A percentile compares a stretch with the other conserved stretches of the same genome.
Conservation (phyloP, 2,329 filamentous ascomycete species). For the Fusarium fracticaudum region DNA sequence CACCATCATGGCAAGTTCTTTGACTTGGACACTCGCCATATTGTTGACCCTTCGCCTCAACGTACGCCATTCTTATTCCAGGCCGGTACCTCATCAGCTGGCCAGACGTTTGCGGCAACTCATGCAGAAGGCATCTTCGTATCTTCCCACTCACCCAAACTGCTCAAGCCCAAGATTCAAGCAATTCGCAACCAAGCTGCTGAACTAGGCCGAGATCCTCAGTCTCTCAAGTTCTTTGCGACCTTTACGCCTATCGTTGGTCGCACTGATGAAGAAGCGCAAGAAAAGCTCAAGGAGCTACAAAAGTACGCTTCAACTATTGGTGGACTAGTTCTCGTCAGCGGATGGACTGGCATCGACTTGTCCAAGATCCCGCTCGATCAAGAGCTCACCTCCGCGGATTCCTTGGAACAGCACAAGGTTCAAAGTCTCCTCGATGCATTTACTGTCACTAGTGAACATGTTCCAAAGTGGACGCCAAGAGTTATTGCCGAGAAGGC, state of each 20-base stretch:
- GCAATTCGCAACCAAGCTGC: slow-evolving; percentile 62
- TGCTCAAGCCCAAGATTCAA: slow-evolving; percentile 60
- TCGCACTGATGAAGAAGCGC: slow-evolving; percentile 62
- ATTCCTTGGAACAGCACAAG: slow-evolving; percentile 63
- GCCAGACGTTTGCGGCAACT: slow-evolving; percentile 63
- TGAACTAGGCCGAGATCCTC: slow-evolving; percentile 63
- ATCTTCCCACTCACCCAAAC: slow-evolving; percentile 59
- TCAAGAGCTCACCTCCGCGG: slow-evolving; percentile 63
- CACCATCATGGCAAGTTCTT: slow-evolving; percentile 69
- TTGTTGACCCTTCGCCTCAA: slow-evolving; percentile 65
- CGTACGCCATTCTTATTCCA: slow-evolving; percentile 67
- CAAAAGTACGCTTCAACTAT: slow-evolving; percentile 63
- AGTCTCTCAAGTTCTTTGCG: slow-evolving; percentile 65
- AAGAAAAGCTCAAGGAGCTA: slow-evolving; percentile 60
- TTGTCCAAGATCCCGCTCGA: slow-evolving; percentile 66
- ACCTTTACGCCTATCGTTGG: slow-evolving; percentile 61
- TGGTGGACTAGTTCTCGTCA: slow-evolving; percentile 65
- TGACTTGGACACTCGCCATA: slow-evolving; percentile 54
- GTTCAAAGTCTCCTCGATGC: slow-evolving; percentile 59
- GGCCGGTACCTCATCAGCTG: slow-evolving; percentile 67
- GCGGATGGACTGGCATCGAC: slow-evolving; percentile 69
- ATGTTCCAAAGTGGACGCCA: slow-evolving; percentile 56
- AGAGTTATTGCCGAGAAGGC: slow-evolving; percentile 53
- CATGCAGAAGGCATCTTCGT: slow-evolving; percentile 71
- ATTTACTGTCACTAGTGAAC: slow-evolving; percentile 59